Percentiles rank a stretch among this genome's conserved stretches.
These are phyloP conservation scores for Blumeria hordei DNA, from an alignment of 2,329 filamentous ascomycete genomes.

Conservation along the genomic window DNA sequence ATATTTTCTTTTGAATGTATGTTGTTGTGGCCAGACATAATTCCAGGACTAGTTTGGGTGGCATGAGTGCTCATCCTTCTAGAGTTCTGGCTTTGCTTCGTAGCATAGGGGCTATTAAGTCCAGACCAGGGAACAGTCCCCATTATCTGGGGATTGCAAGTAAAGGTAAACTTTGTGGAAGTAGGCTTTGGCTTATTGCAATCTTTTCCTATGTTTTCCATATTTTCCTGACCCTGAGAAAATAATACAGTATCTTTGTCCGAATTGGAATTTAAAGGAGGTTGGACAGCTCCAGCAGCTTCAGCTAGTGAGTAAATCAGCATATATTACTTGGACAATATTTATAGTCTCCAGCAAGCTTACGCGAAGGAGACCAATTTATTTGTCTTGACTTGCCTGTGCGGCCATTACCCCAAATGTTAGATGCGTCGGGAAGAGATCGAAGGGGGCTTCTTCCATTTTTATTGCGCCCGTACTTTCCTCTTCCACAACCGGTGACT, in stretches of 20 bases:
- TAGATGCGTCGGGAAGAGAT: constrained; percentile 28
- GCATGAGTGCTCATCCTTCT: constrained; percentile 12
- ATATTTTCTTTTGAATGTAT: constrained; percentile 8
- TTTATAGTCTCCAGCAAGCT: constrained; percentile 5
- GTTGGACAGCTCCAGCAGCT: constrained; percentile 54
- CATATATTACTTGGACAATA: constrained; percentile 11
- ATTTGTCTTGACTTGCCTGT: constrained; percentile 13
- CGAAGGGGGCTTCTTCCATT: constrained; percentile 38
- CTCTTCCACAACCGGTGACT: constrained; percentile 65
- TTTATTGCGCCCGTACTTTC: constrained; percentile 48
- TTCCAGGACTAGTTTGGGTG: constrained; percentile 15
- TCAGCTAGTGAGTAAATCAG: constrained; percentile 21
- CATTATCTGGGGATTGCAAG: constrained; percentile 72
- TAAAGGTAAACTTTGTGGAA: constrained; percentile 88
- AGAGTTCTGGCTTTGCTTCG: constrained; percentile 9
- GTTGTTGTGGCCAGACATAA: constrained; percentile 4
- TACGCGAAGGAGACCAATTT: constrained; percentile 13
- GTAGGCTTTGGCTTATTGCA: constrained; percentile 36
- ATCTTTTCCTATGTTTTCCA: constrained; percentile 53
- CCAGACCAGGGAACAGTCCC: constrained; percentile 57
- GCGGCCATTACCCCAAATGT: constrained; percentile 15
- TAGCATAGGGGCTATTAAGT: constrained; percentile 7
- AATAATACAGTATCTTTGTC: constrained; percentile 38
- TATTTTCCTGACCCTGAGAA: constrained; percentile 46
- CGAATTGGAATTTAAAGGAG: constrained; percentile 78